These are phyloP conservation scores for Claviceps sp. DNA, from an alignment of 2,329 filamentous ascomycete species.

Conservation along the genomic window DNA sequence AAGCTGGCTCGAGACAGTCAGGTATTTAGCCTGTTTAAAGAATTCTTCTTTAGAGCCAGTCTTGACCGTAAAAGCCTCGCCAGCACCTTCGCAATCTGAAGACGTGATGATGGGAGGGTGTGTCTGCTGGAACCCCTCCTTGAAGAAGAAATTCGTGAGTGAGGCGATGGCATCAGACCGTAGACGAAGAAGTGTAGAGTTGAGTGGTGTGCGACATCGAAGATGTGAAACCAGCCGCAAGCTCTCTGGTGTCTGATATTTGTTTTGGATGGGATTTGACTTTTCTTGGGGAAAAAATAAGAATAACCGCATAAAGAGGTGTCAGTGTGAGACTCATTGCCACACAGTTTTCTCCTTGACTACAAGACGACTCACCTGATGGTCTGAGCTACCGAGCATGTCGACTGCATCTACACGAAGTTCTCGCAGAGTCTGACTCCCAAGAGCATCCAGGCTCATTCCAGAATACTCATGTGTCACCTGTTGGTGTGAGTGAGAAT, in stretches of 20 bases:
- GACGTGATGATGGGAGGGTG: conserved; percentile 93
- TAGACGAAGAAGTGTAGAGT: conserved; percentile 67
- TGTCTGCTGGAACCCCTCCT: conserved; percentile 61
- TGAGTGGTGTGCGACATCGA: conserved; percentile 66
- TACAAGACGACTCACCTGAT: conserved; percentile 46
- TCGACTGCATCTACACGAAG: conserved; percentile 58
- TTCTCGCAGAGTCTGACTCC: conserved; percentile 34
- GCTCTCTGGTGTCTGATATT: conserved; percentile 83
- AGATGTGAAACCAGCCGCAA: conserved; percentile 81
- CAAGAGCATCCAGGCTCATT: background rate
- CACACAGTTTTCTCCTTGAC: background rate
- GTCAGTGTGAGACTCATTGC: conserved; percentile 5
- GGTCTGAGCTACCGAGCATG: conserved; percentile 64
- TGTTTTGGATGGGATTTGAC: conserved; percentile 91
- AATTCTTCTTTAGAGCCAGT: conserved; percentile 40
- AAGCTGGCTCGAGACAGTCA: conserved; percentile 89
- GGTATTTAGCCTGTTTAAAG: conserved; percentile 79
- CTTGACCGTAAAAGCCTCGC: conserved; percentile 73
- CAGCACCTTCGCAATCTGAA: conserved; percentile 92
- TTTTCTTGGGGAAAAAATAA: conserved; percentile 31
- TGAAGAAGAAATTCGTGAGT: conserved; percentile 62
- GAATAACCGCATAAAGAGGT: conserved; percentile 7
- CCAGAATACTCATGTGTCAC: background rate
- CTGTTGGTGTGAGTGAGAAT: conserved; percentile 1
- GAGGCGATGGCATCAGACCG: conserved; percentile 67